These are phyloP conservation scores for Stagonosporopsis rhizophila DNA, from an alignment of 2,329 filamentous ascomycete genomes.

Conservation along the genomic window DNA sequence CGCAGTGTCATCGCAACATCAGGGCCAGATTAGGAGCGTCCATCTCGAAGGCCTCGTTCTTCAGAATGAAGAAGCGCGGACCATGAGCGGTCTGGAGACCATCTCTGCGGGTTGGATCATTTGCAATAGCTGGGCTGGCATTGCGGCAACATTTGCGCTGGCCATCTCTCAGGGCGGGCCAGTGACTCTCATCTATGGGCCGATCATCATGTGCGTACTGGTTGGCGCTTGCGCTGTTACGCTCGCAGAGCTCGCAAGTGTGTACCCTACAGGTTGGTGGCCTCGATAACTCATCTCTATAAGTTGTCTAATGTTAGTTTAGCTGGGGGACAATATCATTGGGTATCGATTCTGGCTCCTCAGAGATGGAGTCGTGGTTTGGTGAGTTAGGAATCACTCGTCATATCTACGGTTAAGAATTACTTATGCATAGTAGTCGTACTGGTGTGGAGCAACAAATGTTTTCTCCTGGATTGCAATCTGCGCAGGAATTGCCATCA, in stretches of 20 bases:
- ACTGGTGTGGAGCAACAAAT: slow-evolving; percentile 26
- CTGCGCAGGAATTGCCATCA: slow-evolving; percentile 26
- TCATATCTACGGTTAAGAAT: no score
- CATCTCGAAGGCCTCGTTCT: slow-evolving; percentile 18
- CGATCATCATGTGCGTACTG: slow-evolving; percentile 23
- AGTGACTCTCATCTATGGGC: slow-evolving; percentile 22
- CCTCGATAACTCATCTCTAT: neutral
- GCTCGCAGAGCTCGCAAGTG: slow-evolving; percentile 41
- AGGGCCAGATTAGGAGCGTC: slow-evolving; percentile 14
- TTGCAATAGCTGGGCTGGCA: slow-evolving; percentile 27
- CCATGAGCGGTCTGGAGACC: slow-evolving; percentile 22
- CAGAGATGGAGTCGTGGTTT: slow-evolving; percentile 26
- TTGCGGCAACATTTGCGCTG: slow-evolving; percentile 23
- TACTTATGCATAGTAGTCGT: slow-evolving; percentile 16
- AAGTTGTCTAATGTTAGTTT: neutral
- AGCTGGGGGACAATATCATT: slow-evolving; percentile 33
- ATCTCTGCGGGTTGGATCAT: slow-evolving; percentile 29
- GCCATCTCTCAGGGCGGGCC: slow-evolving; percentile 24
- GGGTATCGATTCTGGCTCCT: slow-evolving; percentile 52
- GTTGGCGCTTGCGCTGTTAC: slow-evolving; percentile 21
- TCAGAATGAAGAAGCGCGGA: slow-evolving; percentile 12
- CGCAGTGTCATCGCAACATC: slow-evolving; percentile 8
- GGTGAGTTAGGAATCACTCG: slow-evolving; percentile 7
- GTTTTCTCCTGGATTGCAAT: slow-evolving; percentile 28
- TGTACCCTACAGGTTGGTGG: slow-evolving; percentile 34